Percentiles rank a stretch among this genome's conserved stretches.
These are phyloP conservation scores for Dovyalis caffra DNA, from an alignment of 345 rosid species.

Conservation along the genomic window DNA sequence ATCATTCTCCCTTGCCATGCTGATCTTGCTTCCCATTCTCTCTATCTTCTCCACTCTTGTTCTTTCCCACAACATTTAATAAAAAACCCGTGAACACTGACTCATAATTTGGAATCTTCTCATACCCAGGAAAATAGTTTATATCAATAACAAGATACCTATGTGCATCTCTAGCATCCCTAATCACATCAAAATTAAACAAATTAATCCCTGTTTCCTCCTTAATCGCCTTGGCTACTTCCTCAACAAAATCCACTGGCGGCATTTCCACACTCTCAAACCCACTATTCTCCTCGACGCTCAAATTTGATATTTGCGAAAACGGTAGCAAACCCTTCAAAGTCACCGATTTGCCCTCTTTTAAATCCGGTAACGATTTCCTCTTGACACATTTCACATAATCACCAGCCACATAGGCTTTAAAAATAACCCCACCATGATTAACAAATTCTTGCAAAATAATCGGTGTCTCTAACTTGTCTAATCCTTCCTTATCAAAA, in stretches of 20 bases:
- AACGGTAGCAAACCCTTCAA: too few relatives aligned
- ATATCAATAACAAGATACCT: slow-evolving; percentile 61
- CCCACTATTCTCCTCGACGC: slow-evolving; percentile 23
- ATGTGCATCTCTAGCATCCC: slow-evolving; percentile 38
- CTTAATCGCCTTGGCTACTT: slow-evolving; percentile 47
- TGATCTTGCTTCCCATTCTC: too few relatives aligned
- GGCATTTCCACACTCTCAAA: slow-evolving; percentile 53
- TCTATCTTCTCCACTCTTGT: too few relatives aligned
- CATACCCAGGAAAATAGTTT: slow-evolving; percentile 71
- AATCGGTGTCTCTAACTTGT: slow-evolving; percentile 26
- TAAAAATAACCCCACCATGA: too few relatives aligned
- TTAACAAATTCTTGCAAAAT: too few relatives aligned
- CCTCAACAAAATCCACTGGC: too few relatives aligned
- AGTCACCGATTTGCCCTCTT: too few relatives aligned
- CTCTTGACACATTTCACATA: too few relatives aligned
- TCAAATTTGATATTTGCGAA: slow-evolving; percentile 56
- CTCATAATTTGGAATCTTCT: slow-evolving; percentile 60
- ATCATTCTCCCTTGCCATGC: too few relatives aligned
- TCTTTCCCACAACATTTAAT: slow-evolving; percentile 37
- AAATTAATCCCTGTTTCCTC: slow-evolving; percentile 48
- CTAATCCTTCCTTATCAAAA: slow-evolving; percentile 50
- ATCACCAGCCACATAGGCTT: too few relatives aligned
- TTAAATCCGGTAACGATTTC: too few relatives aligned
- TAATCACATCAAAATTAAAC: slow-evolving; percentile 68
- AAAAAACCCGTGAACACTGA: slow-evolving; percentile 49